Percentiles rank a stretch among this genome's conserved stretches.
Evolutionary conservation across 2,329 filamentous ascomycete species (phyloP).

Genomic region (Colletotrichum kahawae): DNA sequence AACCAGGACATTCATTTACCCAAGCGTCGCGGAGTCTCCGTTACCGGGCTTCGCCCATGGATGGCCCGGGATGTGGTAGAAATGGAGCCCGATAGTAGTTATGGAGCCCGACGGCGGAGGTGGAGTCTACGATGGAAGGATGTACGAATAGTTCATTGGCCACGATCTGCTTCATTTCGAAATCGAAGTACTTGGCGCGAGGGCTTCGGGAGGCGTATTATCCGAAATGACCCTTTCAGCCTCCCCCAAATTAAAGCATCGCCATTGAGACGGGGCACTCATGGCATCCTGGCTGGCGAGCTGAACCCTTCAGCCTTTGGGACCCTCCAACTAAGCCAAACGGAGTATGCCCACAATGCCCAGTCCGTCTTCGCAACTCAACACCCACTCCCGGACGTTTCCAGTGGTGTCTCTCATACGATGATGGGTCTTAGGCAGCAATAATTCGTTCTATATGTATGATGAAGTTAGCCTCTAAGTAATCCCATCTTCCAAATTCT

Average conservation of each 20-base stretch:
- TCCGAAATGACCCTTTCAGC: background rate
- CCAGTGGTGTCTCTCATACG: background rate
- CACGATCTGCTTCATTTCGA: background rate
- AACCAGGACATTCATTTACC: background rate
- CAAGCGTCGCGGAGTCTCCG: background rate
- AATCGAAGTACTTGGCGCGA: background rate
- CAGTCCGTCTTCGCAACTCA: background rate
- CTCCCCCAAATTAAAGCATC: background rate
- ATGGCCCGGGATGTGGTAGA: background rate
- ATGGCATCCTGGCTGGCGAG: background rate
- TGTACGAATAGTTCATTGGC: background rate
- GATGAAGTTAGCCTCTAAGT: background rate
- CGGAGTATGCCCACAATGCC: background rate
- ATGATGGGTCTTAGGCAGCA: background rate
- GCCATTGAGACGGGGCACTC: background rate
- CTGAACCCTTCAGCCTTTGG: background rate
- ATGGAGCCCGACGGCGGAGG: background rate
- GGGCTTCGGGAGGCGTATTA: background rate
- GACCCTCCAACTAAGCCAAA: background rate
- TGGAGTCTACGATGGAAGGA: background rate
- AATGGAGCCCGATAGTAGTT: background rate
- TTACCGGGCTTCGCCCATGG: background rate
- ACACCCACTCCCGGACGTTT: background rate
- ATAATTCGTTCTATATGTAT: background rate
- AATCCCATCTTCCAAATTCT: background rate